These are phyloP conservation scores for Mortierella sp. DNA, from an alignment of 371 early-diverging fungal species.

Conservation along the genomic window DNA sequence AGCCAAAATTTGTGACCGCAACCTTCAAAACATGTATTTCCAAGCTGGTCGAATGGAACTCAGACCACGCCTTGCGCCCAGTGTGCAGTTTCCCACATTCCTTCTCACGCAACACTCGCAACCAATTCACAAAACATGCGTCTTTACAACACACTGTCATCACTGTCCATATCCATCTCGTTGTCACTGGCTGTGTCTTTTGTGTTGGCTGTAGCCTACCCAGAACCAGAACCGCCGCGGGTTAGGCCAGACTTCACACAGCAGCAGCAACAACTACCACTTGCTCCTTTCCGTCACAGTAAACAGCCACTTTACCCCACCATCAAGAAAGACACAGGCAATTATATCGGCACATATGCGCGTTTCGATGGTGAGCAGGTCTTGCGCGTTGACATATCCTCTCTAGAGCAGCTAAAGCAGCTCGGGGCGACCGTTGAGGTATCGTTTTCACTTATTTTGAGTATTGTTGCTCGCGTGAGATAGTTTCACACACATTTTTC, in stretches of 20 bases:
- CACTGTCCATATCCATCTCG: slow-evolving; percentile 18
- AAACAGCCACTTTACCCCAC: slow-evolving; percentile 2
- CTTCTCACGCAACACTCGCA: neutral
- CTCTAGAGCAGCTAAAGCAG: slow-evolving; percentile 23
- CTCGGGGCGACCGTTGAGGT: slow-evolving; percentile 43
- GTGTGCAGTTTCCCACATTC: neutral
- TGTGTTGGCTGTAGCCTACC: slow-evolving; percentile 21
- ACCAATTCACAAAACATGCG: slow-evolving; percentile 9
- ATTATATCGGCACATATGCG: slow-evolving; percentile 21
- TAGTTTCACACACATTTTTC: neutral
- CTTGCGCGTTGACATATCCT: slow-evolving; percentile 37
- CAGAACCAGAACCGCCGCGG: slow-evolving; percentile 15
- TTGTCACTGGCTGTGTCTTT: slow-evolving; percentile 27
- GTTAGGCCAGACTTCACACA: slow-evolving; percentile 9
- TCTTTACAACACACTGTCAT: slow-evolving; percentile 14
- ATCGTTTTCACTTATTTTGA: neutral
- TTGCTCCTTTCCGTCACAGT: neutral
- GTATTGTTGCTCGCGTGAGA: neutral
- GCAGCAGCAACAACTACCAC: slow-evolving; percentile 16
- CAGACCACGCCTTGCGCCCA: neutral
- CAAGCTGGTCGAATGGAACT: neutral
- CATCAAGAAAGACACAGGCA: neutral
- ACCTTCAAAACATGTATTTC: neutral
- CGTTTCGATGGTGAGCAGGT: slow-evolving; percentile 46
- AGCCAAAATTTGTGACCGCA: neutral